A percentile compares a stretch with the other conserved stretches of the same genome.
These are phyloP conservation scores for Mucor irregularis DNA, from an alignment of 371 early-diverging fungal species.

Conservation along the genomic window DNA sequence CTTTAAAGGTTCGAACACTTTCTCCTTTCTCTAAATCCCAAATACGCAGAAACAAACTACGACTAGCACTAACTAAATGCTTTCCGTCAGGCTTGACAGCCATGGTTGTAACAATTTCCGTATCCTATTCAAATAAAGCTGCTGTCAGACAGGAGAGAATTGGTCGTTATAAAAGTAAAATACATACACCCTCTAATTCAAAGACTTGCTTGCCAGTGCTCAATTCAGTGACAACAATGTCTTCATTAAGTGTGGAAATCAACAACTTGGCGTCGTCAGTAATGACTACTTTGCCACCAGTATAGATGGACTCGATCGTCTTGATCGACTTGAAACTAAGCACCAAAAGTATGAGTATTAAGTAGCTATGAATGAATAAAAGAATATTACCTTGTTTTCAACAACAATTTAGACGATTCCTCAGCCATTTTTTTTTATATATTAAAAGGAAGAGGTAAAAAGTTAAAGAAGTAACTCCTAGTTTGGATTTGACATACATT, in stretches of 20 bases:
- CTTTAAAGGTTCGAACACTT: conserved; percentile 72
- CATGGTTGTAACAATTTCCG: conserved; percentile 87
- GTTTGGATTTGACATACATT: too few relatives aligned
- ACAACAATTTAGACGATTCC: conserved; percentile 24
- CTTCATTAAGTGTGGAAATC: conserved; percentile 82
- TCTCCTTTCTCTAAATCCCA: conserved; percentile 79
- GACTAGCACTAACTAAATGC: conserved; percentile 78
- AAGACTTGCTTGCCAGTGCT: conserved; percentile 67
- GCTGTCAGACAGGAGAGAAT: background rate
- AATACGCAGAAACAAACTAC: conserved; percentile 74
- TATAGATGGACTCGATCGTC: conserved; percentile 90
- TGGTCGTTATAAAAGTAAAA: too few relatives aligned
- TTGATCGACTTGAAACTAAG: conserved; percentile 72
- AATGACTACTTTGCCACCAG: conserved; percentile 86
- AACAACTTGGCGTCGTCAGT: conserved; percentile 71
- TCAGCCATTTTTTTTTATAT: conserved; percentile 27
- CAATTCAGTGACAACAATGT: conserved; percentile 78
- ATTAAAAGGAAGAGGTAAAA: too few relatives aligned
- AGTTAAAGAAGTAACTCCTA: too few relatives aligned
- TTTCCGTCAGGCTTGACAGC: conserved; percentile 80
- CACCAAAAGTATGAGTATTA: background rate
- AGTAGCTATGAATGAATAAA: background rate
- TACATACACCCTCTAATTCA: conserved; percentile 68
- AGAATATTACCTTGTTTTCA: conserved; percentile 22
- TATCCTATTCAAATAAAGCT: conserved; percentile 53